Base-by-base conservation (phyloP, 225 moss, liverwort and hornwort species). In the Physcomitrellopsis africana region DNA sequence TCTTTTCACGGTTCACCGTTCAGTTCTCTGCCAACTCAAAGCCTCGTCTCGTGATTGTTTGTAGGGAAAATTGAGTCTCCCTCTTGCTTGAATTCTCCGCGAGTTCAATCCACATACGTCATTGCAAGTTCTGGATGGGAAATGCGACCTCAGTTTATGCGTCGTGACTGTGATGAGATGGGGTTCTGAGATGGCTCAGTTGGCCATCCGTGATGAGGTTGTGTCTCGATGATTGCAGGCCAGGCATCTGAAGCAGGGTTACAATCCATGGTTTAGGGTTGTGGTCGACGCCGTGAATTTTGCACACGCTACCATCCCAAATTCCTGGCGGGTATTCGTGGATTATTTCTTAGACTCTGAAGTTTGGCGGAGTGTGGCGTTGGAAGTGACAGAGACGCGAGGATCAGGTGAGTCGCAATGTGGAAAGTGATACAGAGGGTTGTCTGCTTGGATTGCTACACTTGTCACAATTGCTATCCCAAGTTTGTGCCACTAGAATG, bases 301-400 rank as follows among this genome's bases (percentile, higher is more conserved):
- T 59, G 23, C 12, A 1, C 57, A 57, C 44, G 15, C 11, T 15
- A 29, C 10, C 1, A 7, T 10, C 49, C 7, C 23, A 20, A 51
- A 29, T 5, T 66, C 16, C 48, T 19, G 19, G 45, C 46, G 17
- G 7, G 23, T 65, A 45, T 17, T 27, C 49, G 18, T 10, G 16
- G 15, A 15, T 8, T 8, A 3, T 49, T 27, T 11, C 1, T 11
- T 48, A 23, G 66, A 49, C 49, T 32, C 29, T 67, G n/a, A n/a
- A 10, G 29, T 29, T 67, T 51, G 67, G n/a, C 49, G 67, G 57
- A 58, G 80, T 26, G 69, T 20, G 69, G 19, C 6, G 62, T 48
- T 17, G 68, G 48, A 53, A 15, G 53, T 53, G 53, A 53, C n/a
- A 53, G 53, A 18, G 18, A 49, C 49, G 49, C 15, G 49, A 49